Evolutionary conservation across 257 asterid species (phyloP).

Genomic region (Misopates orontium): DNA sequence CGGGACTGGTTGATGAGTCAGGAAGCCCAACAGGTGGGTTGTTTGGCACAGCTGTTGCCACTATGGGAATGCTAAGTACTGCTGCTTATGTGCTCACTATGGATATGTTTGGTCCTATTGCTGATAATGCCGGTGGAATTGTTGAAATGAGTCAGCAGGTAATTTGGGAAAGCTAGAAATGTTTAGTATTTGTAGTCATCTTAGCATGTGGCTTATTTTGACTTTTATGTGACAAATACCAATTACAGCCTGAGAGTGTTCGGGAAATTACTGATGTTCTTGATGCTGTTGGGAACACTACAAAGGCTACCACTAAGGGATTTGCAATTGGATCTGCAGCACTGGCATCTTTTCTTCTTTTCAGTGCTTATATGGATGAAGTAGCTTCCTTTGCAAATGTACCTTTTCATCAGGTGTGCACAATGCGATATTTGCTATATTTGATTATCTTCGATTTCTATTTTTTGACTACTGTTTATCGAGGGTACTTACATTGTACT

Average conservation of each 20-base stretch:
- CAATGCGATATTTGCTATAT: conserved; percentile 9
- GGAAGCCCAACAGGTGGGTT: conserved; percentile 97
- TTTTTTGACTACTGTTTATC: conserved; percentile 10
- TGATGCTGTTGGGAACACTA: conserved; percentile 98
- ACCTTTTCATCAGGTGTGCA: conserved; percentile 70
- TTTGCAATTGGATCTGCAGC: conserved; percentile 99
- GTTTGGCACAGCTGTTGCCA: conserved; percentile 99
- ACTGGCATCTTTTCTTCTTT: conserved; percentile 94
- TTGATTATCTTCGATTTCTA: conserved; percentile 8
- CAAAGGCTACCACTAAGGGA: conserved; percentile 99
- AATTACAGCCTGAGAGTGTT: conserved; percentile 92
- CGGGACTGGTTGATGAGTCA: conserved; percentile 88
- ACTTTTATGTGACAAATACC: conserved; percentile 18
- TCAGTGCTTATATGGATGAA: conserved; percentile 99
- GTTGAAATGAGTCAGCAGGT: conserved; percentile 99
- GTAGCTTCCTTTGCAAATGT: conserved; percentile 74
- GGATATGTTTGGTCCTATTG: conserved; percentile 99
- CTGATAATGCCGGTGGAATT: conserved; percentile 99
- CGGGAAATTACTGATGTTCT: conserved; percentile 95
- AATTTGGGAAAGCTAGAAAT: conserved; percentile 26
- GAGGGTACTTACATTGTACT: conserved; percentile 1
- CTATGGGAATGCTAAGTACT: conserved; percentile 99
- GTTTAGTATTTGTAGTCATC: conserved; percentile 1
- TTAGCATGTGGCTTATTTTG: not conserved
- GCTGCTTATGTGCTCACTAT: conserved; percentile 98